Conservation (phyloP, 208 protist species). For the Tritrichomonas musculus region DNA sequence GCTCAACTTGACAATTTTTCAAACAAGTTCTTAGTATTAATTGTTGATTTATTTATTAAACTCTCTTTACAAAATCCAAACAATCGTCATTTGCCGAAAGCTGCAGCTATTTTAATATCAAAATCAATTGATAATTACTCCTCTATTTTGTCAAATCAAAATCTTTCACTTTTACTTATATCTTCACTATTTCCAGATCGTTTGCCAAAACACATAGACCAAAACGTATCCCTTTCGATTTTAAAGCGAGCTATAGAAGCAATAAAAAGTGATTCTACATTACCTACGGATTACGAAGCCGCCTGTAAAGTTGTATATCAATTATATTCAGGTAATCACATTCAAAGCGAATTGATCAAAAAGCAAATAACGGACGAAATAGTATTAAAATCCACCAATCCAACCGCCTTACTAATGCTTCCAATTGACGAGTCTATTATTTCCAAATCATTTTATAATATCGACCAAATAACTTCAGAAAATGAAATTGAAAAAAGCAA, state of each 20-base stretch:
- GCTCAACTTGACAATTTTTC: background rate
- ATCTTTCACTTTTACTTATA: background rate
- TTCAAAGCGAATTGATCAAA: background rate
- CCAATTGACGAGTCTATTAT: background rate
- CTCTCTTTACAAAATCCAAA: background rate
- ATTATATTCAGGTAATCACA: background rate
- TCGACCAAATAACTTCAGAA: background rate
- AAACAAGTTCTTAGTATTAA: background rate
- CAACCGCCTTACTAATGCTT: background rate
- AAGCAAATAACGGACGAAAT: background rate
- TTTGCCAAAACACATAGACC: background rate
- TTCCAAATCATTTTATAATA: background rate
- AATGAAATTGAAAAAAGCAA: background rate
- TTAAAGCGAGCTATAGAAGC: background rate
- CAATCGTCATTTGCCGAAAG: background rate
- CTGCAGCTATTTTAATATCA: background rate
- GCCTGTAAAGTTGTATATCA: background rate
- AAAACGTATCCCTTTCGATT: too few species aligned
- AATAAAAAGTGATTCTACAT: background rate
- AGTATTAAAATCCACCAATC: background rate
- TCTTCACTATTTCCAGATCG: background rate
- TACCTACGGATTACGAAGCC: background rate
- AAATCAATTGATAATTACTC: background rate
- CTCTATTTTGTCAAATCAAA: background rate
- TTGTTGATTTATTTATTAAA: conserved; percentile 1